Base-by-base conservation (phyloP, 768 basidiomycete genomes). In the Agrocybe praecox region DNA sequence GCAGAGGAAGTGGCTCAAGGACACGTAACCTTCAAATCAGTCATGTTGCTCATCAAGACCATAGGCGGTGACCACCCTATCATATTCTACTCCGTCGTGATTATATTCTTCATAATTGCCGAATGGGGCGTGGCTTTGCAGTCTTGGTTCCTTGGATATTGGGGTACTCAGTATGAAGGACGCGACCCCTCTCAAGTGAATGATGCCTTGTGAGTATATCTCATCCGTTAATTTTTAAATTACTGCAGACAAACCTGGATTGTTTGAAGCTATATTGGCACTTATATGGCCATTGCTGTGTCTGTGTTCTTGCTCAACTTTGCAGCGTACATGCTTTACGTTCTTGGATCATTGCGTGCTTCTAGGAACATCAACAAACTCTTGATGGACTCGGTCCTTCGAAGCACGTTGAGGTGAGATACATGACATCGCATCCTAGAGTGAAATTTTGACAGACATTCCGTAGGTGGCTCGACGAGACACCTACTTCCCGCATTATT, bases 1-100 rank as follows among this genome's bases (percentile, higher is more conserved):
- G 79, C 78, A 0, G 87, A 89, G 63, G 87, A 89, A 65, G 74
- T 86, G 36, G 78, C 74, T 11, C 74, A 77, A 53, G 66, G 66
- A 17, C 64, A 61, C 44, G 58, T 65, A 33, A 60, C 52, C 2
- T 62, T 59, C 62, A 63, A 59, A 56, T 56, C 61, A 67, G 69
- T 78, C 33, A 72, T 67, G 49, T 62, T 79, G 2, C 75, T 74
- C 55, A 62, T 80, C 33, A 43, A 45, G 12, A 70, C 69, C 9
- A 65, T 78, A 18, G 72, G 75, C 23, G 76, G 76, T 11, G 57
- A 66, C 10, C 63, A 72, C 43, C 67, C 71, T 23, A 18, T 72
- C 8, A n/a, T 72, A 2, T 79, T 78, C 62, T 79, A 73, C 58
- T 44, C 61, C 7, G 19, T 62, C 2, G 67, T 73, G 52, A 40